These are phyloP conservation scores for Alternaria angustiovoidea DNA, from an alignment of 2,329 filamentous ascomycete genomes.

Conservation along the genomic window DNA sequence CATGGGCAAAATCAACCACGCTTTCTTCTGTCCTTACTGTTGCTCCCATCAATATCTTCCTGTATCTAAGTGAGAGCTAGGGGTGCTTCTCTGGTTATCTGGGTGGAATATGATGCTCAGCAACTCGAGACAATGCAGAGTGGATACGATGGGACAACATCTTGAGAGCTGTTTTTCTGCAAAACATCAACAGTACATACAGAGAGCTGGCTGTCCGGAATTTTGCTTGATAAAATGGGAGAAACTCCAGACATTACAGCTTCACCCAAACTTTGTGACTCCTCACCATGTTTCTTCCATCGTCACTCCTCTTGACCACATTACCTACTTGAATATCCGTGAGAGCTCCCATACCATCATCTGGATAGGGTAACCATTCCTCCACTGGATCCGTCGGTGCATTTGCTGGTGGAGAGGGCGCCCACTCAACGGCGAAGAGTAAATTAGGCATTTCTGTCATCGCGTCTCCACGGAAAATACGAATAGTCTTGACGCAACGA, in stretches of 20 bases:
- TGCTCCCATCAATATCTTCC: too few species aligned
- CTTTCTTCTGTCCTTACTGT: too few species aligned
- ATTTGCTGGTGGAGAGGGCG: background rate
- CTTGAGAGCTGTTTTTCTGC: fast-evolving
- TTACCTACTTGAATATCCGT: background rate
- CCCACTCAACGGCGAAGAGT: background rate
- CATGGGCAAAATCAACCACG: too few species aligned
- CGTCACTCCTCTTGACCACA: background rate
- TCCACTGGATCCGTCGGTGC: background rate
- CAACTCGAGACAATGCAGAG: too few species aligned
- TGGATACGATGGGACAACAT: too few species aligned
- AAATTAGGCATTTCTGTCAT: too few species aligned
- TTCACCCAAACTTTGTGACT: constrained; percentile 9
- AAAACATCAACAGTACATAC: too few species aligned
- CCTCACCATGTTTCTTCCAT: constrained; percentile 11
- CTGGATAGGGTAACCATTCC: background rate
- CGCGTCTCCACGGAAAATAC: too few species aligned
- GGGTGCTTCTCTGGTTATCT: too few species aligned
- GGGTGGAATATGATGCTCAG: too few species aligned
- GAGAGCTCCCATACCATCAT: background rate
- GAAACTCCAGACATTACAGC: background rate
- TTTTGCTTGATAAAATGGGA: background rate
- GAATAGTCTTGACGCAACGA: background rate
- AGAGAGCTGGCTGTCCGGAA: too few species aligned
- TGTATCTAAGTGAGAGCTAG: too few species aligned